Base-by-base conservation (phyloP, 768 basidiomycete genomes). In the Kwoniella heveanensis region DNA sequence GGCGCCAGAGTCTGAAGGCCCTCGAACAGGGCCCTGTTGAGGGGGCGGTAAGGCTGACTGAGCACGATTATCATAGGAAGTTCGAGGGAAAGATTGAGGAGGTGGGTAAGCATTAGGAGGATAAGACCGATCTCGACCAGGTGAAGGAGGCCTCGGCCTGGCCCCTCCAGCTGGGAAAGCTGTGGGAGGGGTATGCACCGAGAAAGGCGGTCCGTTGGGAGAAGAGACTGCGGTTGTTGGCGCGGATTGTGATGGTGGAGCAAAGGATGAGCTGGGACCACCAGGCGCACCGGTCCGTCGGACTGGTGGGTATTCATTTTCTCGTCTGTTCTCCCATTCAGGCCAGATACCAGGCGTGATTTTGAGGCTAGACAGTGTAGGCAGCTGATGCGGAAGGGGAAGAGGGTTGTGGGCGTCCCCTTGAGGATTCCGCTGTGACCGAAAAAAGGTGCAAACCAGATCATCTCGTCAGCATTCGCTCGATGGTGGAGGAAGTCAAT, bases 291-390 rank as follows among this genome's bases (percentile, higher is more conserved):
- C 50, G 30, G 61, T 22, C n/a, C 57, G 27, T 46, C 68, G 49
- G 30, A 49, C 53, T 21, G 58, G 37, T 21, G 58, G 37, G 24
- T 58, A 65, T 15, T 61, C 62, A 26, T 54, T 60, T 30, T 71
- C 70, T 51, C 72, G 53, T 12, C 66, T 63, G 44, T 66, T 49
- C 51, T 77, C 75, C 75, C 72, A 74, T 30, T 77, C 75, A 19
- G 73, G 73, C 73, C 73, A 77, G 47, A 74, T 66, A 7, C 76
- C 76, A 12, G 76, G 73, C 0, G 65, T 64, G 46, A 77, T 60
- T 25, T 69, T 64, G 37, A 77, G 50, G 7, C 25, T 63, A 2
- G 76, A 58, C 13, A 77, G 54, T 1, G 69, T 50, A 17, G 73
- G 73, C 10, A 77, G 67, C 54, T 77, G 71, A 47, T 72, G 69